Conservation (phyloP, 306 rosid genomes). For the Begonia peltatifolia region DNA sequence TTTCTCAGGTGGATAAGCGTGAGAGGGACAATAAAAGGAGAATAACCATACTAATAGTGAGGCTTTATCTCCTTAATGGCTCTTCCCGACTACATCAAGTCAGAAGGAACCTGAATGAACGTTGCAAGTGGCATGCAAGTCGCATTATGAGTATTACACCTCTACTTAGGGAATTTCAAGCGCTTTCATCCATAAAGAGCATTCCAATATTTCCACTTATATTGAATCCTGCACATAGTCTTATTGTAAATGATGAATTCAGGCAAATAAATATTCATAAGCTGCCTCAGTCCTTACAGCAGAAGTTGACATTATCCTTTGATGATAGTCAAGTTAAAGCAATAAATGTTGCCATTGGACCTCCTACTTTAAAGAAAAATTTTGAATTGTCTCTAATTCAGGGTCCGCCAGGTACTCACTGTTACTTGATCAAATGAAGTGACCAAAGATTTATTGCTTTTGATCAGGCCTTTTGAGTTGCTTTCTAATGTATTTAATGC, state of each 20-base stretch:
- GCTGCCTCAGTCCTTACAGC: slow-evolving; percentile 69
- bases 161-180: slow-evolving; percentile 91
- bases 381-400: slow-evolving; percentile 76
- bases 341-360: slow-evolving; percentile 47
- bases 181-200: slow-evolving; percentile 63
- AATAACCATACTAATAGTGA: slow-evolving; percentile 45
- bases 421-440: slow-evolving; percentile 7
- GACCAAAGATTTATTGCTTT: slow-evolving; percentile 5
- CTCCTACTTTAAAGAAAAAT: slow-evolving; percentile 28
- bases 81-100: slow-evolving; percentile 75
- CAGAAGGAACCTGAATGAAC: slow-evolving; percentile 74
- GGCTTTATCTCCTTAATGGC: slow-evolving; percentile 79
- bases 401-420: slow-evolving; percentile 91
- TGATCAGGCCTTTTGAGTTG: slow-evolving; percentile 12
- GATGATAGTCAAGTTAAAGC: slow-evolving; percentile 84
- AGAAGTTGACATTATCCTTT: slow-evolving; percentile 52
- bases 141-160: slow-evolving; percentile 84
- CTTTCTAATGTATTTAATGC: slow-evolving; percentile 15
- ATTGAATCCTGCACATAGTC: slow-evolving; percentile 39
- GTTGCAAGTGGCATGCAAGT: slow-evolving; percentile 89
- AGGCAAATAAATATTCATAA: slow-evolving; percentile 44
- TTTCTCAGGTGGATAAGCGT: slow-evolving; percentile 89
- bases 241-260: slow-evolving; percentile 21
- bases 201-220: slow-evolving; percentile 72
- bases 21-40: slow-evolving; percentile 73